Percentiles rank a stretch among this genome's conserved stretches.
Evolutionary conservation across 2,329 filamentous ascomycete species (phyloP).

Genomic region (Ophioceras dolichostomum): DNA sequence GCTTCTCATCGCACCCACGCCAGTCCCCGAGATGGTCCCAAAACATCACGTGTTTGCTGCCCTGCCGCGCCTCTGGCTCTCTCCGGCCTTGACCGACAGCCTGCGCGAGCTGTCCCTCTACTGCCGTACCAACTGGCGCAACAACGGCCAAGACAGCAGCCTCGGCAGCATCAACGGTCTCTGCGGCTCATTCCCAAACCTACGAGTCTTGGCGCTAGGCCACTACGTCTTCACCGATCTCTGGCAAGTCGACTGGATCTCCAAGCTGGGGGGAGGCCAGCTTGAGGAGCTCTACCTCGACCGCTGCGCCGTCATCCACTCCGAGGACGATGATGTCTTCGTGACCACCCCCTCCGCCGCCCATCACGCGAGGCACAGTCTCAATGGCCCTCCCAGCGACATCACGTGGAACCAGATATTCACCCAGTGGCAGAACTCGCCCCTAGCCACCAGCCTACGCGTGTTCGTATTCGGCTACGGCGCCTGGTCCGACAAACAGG

Average conservation of each 20-base stretch:
- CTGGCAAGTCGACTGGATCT: slow-evolving; percentile 33
- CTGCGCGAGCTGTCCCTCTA: slow-evolving; percentile 26
- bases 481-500: background rate
- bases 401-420: background rate
- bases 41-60: background rate
- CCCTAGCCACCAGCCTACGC: background rate
- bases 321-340: background rate
- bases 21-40: background rate
- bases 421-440: background rate
- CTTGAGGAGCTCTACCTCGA: slow-evolving; percentile 28
- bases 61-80: slow-evolving; percentile 13
- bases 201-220: slow-evolving; percentile 25
- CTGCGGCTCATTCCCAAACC: slow-evolving; percentile 18
- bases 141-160: slow-evolving; percentile 23
- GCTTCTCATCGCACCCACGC: background rate
- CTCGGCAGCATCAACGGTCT: slow-evolving; percentile 11
- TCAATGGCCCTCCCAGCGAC: background rate
- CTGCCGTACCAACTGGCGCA: slow-evolving; percentile 23
- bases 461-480: background rate
- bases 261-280: slow-evolving; percentile 19
- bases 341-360: no score
- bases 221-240: slow-evolving; percentile 28
- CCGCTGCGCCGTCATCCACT: slow-evolving; percentile 22
- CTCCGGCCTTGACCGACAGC: slow-evolving; percentile 5
- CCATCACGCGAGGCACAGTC: no score